A percentile compares a stretch with the other conserved stretches of the same genome.
Evolutionary conservation across 2,329 filamentous ascomycete species (phyloP).

Genomic region (Arthroderma uncinatum): DNA sequence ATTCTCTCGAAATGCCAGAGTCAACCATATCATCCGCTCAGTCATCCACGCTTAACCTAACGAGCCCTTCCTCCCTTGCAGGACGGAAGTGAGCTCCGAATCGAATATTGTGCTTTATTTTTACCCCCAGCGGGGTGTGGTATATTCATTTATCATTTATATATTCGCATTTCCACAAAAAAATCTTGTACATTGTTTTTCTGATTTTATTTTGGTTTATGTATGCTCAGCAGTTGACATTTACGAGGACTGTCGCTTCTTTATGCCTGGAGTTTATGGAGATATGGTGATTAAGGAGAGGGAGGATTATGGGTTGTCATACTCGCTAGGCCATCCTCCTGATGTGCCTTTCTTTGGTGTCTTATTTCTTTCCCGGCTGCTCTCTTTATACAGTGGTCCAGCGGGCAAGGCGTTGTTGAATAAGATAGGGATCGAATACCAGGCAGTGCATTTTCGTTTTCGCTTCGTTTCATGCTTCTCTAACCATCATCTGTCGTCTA

Average conservation of each 20-base stretch:
- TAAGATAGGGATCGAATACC: not conserved
- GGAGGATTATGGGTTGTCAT: not conserved
- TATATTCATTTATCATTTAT: not conserved
- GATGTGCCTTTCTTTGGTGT: not conserved
- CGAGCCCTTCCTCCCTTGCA: not conserved
- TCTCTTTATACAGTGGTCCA: not conserved
- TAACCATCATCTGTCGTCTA: not conserved
- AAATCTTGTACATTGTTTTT: not conserved
- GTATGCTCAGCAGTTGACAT: not conserved
- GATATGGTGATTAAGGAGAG: constrained; percentile 1
- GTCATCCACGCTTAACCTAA: not conserved
- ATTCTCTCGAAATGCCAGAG: not conserved
- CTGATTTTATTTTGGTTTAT: not conserved
- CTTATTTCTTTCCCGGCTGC: not conserved
- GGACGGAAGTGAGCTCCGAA: not conserved
- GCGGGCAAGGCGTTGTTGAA: not conserved
- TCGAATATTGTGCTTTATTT: not conserved
- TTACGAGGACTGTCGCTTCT: not conserved
- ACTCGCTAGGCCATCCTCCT: not conserved
- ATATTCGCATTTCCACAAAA: not conserved
- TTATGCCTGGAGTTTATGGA: not conserved
- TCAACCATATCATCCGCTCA: not conserved
- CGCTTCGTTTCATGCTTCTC: not conserved
- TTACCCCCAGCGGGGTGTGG: not conserved
- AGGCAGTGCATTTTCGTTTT: not conserved